phyloP scores from a whole-genome alignment of 768 basidiomycete genomes.

The Auricularia heimuer region DNA sequence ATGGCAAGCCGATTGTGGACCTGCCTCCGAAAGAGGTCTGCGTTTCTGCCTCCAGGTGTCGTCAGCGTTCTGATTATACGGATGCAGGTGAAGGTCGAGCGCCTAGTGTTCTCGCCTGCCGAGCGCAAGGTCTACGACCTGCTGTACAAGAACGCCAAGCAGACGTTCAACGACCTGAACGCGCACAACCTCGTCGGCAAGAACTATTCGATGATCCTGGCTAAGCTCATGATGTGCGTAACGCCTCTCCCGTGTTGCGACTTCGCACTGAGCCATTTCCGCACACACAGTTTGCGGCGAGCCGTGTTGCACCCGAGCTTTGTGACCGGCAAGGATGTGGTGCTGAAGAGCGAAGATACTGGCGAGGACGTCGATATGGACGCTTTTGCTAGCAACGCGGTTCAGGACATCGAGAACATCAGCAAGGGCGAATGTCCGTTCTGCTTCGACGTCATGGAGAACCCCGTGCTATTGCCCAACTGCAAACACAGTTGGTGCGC shows the following conservation, averaged over 20 bases:
- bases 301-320: conserved; percentile 88
- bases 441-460: conserved; percentile 72
- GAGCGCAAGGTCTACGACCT: conserved; percentile 87
- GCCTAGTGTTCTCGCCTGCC: conserved; percentile 66
- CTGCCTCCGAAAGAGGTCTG: conserved; percentile 75
- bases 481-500: conserved; percentile 72
- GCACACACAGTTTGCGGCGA: conserved; percentile 56
- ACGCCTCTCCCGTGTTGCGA: conserved; percentile 3
- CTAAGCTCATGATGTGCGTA: conserved; percentile 84
- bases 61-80: too few relatives aligned
- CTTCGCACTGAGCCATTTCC: too few relatives aligned
- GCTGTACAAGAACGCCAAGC: conserved; percentile 70
- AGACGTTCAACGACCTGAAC: conserved; percentile 68
- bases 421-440: conserved; percentile 59
- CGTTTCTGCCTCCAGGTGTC: neutral
- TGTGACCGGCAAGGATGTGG: conserved; percentile 45
- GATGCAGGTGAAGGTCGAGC: conserved; percentile 52
- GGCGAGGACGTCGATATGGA: conserved; percentile 43
- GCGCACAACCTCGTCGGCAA: conserved; percentile 69
- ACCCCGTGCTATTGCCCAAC: conserved; percentile 55
- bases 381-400: conserved; percentile 47
- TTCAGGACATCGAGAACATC: conserved; percentile 26
- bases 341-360: conserved; percentile 19
- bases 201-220: conserved; percentile 82
- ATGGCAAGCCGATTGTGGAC: conserved; percentile 82